Evolutionary conservation across 2,329 filamentous ascomycete species (phyloP).

Genomic region (Purpureocillium lavendulum): DNA sequence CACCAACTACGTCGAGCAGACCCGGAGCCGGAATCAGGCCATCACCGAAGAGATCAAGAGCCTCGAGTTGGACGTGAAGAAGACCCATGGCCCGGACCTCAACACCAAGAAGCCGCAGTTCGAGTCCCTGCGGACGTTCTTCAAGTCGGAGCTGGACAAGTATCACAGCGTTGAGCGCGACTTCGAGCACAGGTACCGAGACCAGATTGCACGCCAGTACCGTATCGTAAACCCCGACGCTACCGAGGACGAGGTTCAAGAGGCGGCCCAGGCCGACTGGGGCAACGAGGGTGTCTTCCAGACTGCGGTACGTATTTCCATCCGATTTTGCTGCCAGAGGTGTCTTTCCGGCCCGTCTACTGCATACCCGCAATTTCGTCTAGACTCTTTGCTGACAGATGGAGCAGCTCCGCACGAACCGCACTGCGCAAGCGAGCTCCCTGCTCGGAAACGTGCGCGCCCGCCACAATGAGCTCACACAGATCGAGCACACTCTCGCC

Average conservation of each 20-base stretch:
- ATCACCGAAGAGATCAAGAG: conserved; percentile 75
- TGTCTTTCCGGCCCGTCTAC: too few relatives aligned
- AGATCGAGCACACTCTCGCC: conserved; percentile 66
- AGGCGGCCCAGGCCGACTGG: conserved; percentile 65
- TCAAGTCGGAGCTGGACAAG: conserved; percentile 61
- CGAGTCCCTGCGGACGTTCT: conserved; percentile 60
- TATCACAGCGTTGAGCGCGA: conserved; percentile 64
- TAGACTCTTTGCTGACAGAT: too few relatives aligned
- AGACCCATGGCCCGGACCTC: conserved; percentile 52
- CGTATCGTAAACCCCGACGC: conserved; percentile 75
- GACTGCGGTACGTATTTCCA: conserved; percentile 55
- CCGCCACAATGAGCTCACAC: conserved; percentile 74
- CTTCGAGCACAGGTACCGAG: conserved; percentile 63
- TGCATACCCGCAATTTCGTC: too few relatives aligned
- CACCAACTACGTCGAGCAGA: conserved; percentile 60
- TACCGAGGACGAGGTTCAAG: conserved; percentile 60
- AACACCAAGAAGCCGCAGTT: conserved; percentile 63
- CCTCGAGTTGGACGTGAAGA: conserved; percentile 61
- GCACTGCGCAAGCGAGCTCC: conserved; percentile 61
- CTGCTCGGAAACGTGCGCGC: conserved; percentile 72
- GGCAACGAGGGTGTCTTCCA: conserved; percentile 75
- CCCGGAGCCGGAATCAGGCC: conserved; percentile 62
- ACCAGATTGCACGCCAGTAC: conserved; percentile 74
- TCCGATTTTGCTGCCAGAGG: too few relatives aligned
- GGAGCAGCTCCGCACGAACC: conserved; percentile 62